Evolutionary conservation across 345 rosid genomes (phyloP).

Genomic region (Euclidium syriacum): DNA sequence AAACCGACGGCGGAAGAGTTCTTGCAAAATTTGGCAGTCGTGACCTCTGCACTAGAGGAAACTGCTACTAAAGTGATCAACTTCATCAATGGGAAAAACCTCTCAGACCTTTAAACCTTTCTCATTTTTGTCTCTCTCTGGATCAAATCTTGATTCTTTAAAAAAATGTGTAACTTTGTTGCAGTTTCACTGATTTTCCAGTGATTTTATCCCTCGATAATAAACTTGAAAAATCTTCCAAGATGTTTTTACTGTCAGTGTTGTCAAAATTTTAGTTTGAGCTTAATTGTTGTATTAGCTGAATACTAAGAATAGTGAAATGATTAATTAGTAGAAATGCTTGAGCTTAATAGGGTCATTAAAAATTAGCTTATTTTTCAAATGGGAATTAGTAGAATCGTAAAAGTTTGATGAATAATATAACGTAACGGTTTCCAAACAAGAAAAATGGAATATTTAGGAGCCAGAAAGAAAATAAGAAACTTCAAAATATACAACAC

Average conservation of each 20-base stretch:
- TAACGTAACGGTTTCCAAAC: too few species aligned
- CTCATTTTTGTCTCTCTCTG: too few species aligned
- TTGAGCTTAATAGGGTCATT: too few species aligned
- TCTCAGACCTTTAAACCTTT: conserved; percentile 61
- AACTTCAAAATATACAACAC: conserved; percentile 15
- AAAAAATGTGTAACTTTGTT: not conserved
- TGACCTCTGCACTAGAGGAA: conserved; percentile 53
- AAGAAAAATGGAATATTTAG: too few species aligned
- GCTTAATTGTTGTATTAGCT: too few species aligned
- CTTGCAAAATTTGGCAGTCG: conserved; percentile 68
- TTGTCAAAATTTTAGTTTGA: not conserved
- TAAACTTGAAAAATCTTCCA: not conserved
- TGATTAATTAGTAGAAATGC: too few species aligned
- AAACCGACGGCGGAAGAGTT: conserved; percentile 78
- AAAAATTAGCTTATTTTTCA: too few species aligned
- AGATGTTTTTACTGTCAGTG: not conserved
- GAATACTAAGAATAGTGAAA: too few species aligned
- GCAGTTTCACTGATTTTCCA: not conserved
- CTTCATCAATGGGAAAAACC: conserved; percentile 61
- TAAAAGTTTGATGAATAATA: too few species aligned
- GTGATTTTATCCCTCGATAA: not conserved
- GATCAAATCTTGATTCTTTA: not conserved
- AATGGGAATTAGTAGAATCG: too few species aligned
- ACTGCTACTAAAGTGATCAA: conserved; percentile 51
- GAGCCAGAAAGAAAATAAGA: not conserved